Percentiles rank a stretch among this genome's conserved stretches.
phyloP scores from a whole-genome alignment of 2,329 filamentous ascomycete species.

The Eutypa lata region DNA sequence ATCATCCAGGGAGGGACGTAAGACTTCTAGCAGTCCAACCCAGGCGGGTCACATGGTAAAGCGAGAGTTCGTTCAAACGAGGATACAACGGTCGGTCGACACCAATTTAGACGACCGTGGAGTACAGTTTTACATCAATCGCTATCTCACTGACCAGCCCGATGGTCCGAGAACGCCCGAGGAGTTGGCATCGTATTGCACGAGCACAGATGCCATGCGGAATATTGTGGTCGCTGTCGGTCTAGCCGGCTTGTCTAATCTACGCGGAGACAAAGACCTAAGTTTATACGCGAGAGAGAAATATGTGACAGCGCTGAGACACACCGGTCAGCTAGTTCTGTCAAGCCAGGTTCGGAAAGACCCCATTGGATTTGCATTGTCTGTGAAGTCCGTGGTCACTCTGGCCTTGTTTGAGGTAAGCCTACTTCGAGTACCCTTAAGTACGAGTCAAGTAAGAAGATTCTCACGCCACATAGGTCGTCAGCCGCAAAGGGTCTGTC shows the following conservation, averaged over 20 bases:
- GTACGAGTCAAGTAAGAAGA: neutral
- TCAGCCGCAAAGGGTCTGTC: conserved; percentile 43
- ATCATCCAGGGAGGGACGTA: conserved; percentile 8
- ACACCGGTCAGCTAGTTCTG: conserved; percentile 39
- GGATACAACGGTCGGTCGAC: conserved; percentile 33
- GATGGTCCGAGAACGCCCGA: conserved; percentile 41
- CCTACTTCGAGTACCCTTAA: neutral
- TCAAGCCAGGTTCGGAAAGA: conserved; percentile 24
- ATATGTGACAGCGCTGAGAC: conserved; percentile 51
- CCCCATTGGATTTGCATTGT: conserved; percentile 35
- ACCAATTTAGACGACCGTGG: conserved; percentile 44
- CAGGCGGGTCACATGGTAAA: conserved; percentile 7
- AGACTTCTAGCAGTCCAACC: conserved; percentile 6
- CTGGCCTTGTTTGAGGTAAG: conserved; percentile 61
- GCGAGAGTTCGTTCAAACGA: conserved; percentile 11
- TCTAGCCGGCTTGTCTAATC: conserved; percentile 54
- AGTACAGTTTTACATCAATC: conserved; percentile 48
- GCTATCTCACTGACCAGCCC: conserved; percentile 49
- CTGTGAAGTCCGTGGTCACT: conserved; percentile 52
- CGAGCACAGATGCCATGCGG: conserved; percentile 38
- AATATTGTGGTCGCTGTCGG: conserved; percentile 56
- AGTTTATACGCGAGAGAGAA: conserved; percentile 46
- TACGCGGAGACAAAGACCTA: conserved; percentile 44
- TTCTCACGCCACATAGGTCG: conserved; percentile 24
- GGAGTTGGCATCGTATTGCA: conserved; percentile 33